Evolutionary conservation across 768 basidiomycete species (phyloP), one percentile per base, ranked within the genome.

Genomic region (Trametes maxima): DNA sequence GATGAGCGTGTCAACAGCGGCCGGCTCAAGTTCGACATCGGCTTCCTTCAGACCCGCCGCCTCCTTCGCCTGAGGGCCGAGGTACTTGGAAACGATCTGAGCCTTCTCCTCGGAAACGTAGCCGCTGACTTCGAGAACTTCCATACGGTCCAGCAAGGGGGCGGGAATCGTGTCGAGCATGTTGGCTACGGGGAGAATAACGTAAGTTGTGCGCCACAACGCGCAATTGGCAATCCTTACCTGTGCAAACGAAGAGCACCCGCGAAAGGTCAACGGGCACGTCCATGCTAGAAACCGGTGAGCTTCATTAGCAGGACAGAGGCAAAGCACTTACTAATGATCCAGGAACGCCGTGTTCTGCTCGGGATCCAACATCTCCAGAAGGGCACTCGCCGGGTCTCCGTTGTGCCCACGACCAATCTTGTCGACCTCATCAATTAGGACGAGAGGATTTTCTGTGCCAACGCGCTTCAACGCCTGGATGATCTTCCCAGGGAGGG

Each of bases 391-490:
- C 0, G 93, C 85, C 12, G 95, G 95, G 72, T 98, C 95, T 0
- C 95, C 95, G 67, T 95, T 95, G 63, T 89, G 85, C 0, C 94
- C 94, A 40, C 92, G 79, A 17, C 93, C 92, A 59, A 97, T 94
- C 79, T 97, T 98, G 76, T 98, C 95, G 16, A 98, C 90, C 72
- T 98, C 95, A 66, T 98, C 95, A 61, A 96, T 96, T 44, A 98
- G 76, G 13, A 98, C 93, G 16, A 98, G 80, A 0, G 95, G 95
- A 71, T 97, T 97, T 75, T 95, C 94, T 16, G 92, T 94, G 13
- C 92, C 92, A 24, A 95, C 93, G 37, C 94, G 85, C 76, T 95
- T 96, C 63, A 96, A 76, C 0, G 95, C 95, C 70, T 96, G 94
- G 56, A 96, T 93, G 60, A 95, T 94, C 81, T 96, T 97, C 37